Evolutionary conservation across 225 moss, liverwort and hornwort species (phyloP).

Genomic region (Physcomitrium patens): DNA sequence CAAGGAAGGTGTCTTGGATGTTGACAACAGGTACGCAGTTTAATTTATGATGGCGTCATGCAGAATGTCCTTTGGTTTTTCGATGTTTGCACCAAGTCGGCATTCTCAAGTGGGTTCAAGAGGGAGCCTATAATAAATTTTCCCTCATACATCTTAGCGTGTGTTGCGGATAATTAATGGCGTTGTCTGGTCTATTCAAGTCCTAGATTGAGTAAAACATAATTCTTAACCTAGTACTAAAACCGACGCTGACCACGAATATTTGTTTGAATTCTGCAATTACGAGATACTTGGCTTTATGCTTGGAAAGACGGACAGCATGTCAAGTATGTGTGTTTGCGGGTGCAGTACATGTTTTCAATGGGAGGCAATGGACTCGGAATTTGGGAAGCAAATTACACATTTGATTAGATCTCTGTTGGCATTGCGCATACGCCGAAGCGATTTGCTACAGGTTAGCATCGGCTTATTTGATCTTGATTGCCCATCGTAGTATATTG

Average conservation of each 20-base stretch:
- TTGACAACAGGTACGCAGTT: conserved; percentile 64
- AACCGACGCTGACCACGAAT: too few species aligned
- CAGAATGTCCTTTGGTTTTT: background rate
- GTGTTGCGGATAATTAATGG: too few species aligned
- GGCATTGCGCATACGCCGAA: conserved; percentile 48
- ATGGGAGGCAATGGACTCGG: conserved; percentile 60
- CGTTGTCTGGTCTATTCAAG: too few species aligned
- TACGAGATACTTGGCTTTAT: too few species aligned
- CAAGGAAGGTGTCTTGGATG: conserved; percentile 65
- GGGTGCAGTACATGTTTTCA: conserved; percentile 58
- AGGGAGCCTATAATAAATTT: too few species aligned
- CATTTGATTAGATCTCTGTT: conserved; percentile 51
- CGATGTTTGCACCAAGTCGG: background rate
- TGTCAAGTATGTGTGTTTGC: conserved; percentile 16
- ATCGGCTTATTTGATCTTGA: background rate
- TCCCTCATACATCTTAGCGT: too few species aligned
- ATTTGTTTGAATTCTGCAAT: too few species aligned
- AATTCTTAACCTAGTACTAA: too few species aligned
- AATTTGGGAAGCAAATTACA: conserved; percentile 59
- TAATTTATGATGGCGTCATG: background rate
- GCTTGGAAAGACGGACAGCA: too few species aligned
- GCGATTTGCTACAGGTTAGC: conserved; percentile 59
- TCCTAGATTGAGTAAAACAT: too few species aligned
- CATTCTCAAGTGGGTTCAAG: too few species aligned
- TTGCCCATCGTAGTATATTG: background rate